These are phyloP conservation scores for Theileria parva DNA, from an alignment of 169 alveolate species.

Conservation along the genomic window DNA sequence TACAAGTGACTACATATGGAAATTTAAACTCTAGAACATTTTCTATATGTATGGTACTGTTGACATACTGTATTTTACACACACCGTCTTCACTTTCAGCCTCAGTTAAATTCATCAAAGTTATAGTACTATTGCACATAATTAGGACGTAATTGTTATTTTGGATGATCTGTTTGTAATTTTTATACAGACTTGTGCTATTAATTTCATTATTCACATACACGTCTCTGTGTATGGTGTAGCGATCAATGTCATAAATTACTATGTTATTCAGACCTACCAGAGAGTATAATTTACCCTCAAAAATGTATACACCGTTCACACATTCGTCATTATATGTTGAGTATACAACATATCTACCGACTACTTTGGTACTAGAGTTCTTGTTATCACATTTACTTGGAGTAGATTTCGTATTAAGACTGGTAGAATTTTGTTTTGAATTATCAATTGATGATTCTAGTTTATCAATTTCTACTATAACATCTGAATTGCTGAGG, in stretches of 20 bases:
- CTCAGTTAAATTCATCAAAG: background rate
- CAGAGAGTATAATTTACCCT: constrained; percentile 37
- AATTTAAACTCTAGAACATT: background rate
- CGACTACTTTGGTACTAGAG: constrained; percentile 25
- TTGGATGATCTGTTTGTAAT: background rate
- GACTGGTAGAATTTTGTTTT: background rate
- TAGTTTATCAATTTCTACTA: background rate
- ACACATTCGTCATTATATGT: constrained; percentile 60
- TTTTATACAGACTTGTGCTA: constrained; percentile 12
- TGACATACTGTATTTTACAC: background rate
- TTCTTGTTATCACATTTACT: background rate
- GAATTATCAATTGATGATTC: constrained; percentile 1
- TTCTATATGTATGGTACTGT: background rate
- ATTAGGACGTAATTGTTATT: background rate
- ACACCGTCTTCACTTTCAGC: background rate
- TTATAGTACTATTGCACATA: background rate
- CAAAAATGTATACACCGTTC: constrained; percentile 41
- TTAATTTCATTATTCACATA: constrained; percentile 31
- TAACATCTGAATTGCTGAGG: background rate
- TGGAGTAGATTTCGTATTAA: too few relatives aligned
- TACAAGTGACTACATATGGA: background rate
- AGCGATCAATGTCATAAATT: constrained; percentile 48
- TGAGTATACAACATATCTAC: constrained; percentile 61
- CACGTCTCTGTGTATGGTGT: constrained; percentile 36
- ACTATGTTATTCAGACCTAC: constrained; percentile 50